Conservation (phyloP, 345 rosid species). For the Pugionium cornutum region DNA sequence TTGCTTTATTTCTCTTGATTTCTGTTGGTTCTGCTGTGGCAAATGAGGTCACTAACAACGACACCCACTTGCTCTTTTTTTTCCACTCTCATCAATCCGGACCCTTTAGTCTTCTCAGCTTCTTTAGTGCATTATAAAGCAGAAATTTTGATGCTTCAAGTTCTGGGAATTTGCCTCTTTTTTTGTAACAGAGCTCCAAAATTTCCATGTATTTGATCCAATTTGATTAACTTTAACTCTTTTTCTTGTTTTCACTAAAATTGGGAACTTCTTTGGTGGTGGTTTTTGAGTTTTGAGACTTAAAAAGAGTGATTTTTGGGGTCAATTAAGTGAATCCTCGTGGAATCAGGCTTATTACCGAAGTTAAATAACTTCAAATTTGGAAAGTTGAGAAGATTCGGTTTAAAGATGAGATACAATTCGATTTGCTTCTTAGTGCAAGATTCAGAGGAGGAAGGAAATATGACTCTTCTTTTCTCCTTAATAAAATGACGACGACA, state of each 20-base stretch:
- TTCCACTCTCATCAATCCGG: slow-evolving; percentile 14
- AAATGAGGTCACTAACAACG: slow-evolving; percentile 28
- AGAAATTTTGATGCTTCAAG: slow-evolving; percentile 29
- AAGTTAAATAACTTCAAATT: not conserved
- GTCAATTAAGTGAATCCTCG: not conserved
- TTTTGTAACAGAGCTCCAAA: slow-evolving; percentile 29
- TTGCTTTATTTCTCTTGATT: slow-evolving; percentile 40
- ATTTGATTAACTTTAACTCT: not conserved
- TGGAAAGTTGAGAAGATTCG: slow-evolving; percentile 21
- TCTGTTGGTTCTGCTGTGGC: slow-evolving; percentile 27
- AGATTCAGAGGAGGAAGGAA: slow-evolving; percentile 38
- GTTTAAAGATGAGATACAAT: slow-evolving; percentile 44
- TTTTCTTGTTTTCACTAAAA: slow-evolving; percentile 14
- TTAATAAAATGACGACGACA: slow-evolving; percentile 59
- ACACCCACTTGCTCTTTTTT: slow-evolving; percentile 31
- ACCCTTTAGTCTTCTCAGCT: not conserved
- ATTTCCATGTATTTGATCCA: slow-evolving; percentile 1
- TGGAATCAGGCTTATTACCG: not conserved
- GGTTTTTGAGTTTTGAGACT: slow-evolving; percentile 15
- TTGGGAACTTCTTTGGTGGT: not conserved
- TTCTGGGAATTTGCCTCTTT: not conserved
- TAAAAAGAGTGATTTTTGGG: slow-evolving; percentile 17
- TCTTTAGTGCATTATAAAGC: slow-evolving; percentile 17
- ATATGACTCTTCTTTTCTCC: slow-evolving; percentile 30
- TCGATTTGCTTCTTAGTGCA: slow-evolving; percentile 42